A percentile compares a stretch with the other conserved stretches of the same genome.
Evolutionary conservation across 2,329 filamentous ascomycete genomes (phyloP).

Genomic region (Fusarium protoensiforme): DNA sequence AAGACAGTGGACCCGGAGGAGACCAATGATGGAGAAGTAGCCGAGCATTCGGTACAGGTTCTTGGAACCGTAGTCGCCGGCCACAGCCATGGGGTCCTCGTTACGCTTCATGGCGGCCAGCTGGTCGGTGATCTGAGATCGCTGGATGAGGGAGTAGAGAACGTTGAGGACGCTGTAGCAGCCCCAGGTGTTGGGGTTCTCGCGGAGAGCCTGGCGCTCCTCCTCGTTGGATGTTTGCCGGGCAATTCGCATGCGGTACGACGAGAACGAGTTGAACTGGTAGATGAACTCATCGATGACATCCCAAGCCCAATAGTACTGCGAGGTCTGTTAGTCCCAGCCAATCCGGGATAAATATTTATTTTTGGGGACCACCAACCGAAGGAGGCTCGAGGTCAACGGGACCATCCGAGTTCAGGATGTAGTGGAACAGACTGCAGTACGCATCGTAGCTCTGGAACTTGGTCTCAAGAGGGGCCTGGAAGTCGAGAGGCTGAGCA

Average conservation of each 20-base stretch:
- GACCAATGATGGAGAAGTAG: constrained; percentile 98
- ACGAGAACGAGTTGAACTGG: constrained; percentile 99
- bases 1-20: constrained; percentile 94
- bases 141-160: constrained; percentile 97
- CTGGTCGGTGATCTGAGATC: constrained; percentile 98
- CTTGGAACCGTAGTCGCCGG: constrained; percentile 94
- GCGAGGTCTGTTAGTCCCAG: constrained; percentile 38
- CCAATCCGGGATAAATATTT: constrained; percentile 13
- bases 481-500: constrained; percentile 94
- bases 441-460: constrained; percentile 99
- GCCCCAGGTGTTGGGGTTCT: constrained; percentile 99
- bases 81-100: constrained; percentile 87
- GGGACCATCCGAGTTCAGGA: constrained; percentile 98
- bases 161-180: constrained; percentile 99
- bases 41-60: constrained; percentile 98
- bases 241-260: constrained; percentile 92
- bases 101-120: constrained; percentile 93
- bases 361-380: constrained; percentile 66
- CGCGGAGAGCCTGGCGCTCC: constrained; percentile 88
- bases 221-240: constrained; percentile 87
- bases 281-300: constrained; percentile 99
- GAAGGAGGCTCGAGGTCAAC: constrained; percentile 97
- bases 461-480: constrained; percentile 94
- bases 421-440: constrained; percentile 99
- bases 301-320: constrained; percentile 99